A percentile compares a stretch with the other conserved stretches of the same genome.
Conservation (phyloP, 345 rosid species). For the Euphorbia lathyris region DNA sequence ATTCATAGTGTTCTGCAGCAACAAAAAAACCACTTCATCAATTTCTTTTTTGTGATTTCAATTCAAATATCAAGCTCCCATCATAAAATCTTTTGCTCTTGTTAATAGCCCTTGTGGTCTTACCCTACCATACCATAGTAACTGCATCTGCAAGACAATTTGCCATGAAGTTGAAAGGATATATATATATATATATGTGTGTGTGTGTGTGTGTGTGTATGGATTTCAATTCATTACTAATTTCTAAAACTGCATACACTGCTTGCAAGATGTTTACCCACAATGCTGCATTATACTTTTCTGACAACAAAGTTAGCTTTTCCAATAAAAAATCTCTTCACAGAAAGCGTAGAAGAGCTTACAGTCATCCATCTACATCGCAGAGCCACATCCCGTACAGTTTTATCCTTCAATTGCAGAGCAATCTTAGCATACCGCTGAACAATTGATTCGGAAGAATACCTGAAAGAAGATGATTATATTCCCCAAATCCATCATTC, state of each 20-base stretch:
- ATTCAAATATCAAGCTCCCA: neutral
- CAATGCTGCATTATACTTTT: neutral
- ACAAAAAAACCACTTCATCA: neutral
- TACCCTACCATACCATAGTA: neutral
- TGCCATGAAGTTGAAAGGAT: too few relatives aligned
- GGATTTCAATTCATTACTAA: neutral
- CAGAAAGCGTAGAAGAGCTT: constrained; percentile 22
- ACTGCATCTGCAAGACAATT: too few relatives aligned
- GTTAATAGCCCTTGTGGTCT: neutral
- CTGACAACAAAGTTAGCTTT: neutral
- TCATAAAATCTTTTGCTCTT: too few relatives aligned
- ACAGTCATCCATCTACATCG: constrained; percentile 87
- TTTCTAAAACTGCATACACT: neutral
- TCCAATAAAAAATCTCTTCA: neutral
- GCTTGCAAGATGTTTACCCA: neutral
- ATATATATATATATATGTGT: too few relatives aligned
- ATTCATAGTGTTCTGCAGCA: neutral
- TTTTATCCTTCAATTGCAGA: constrained; percentile 65
- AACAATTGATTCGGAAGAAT: constrained; percentile 49
- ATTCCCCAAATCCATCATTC: neutral
- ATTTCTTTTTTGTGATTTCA: neutral
- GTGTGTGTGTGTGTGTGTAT: too few relatives aligned
- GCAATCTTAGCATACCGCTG: constrained; percentile 87
- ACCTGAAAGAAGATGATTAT: constrained; percentile 34
- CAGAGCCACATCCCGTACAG: constrained; percentile 77